These are phyloP conservation scores for Diaporthe ampelina DNA, from an alignment of 2,329 filamentous ascomycete species.

Conservation along the genomic window DNA sequence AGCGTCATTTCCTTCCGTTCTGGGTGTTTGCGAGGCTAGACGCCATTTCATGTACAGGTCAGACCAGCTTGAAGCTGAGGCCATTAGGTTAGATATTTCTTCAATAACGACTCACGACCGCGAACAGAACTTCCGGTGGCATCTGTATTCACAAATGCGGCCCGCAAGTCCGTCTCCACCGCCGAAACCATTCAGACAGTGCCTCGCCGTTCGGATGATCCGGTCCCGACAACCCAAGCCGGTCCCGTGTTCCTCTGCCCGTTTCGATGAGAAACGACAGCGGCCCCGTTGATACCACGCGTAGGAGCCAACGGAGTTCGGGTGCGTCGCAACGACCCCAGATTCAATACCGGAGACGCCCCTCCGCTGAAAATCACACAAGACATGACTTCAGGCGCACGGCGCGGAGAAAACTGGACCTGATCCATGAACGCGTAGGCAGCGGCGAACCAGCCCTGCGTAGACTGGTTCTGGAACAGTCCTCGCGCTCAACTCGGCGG, in stretches of 20 bases:
- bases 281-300: neutral
- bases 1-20: neutral
- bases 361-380: neutral
- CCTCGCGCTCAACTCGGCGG: neutral
- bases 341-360: neutral
- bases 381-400: neutral
- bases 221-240: neutral
- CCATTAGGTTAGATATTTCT: neutral
- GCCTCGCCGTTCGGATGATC: neutral
- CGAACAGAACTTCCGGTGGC: neutral
- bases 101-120: neutral
- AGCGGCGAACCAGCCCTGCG: neutral
- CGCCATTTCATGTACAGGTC: constrained; percentile 1
- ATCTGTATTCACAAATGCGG: neutral
- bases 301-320: neutral
- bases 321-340: neutral
- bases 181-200: constrained; percentile 9
- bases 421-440: neutral
- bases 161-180: neutral
- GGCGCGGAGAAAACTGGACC: neutral
- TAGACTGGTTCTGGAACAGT: neutral
- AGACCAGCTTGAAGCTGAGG: constrained; percentile 10
- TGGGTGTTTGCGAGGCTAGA: constrained; percentile 20
- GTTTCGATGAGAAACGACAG: neutral
- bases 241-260: neutral